Base-by-base conservation (phyloP, 2,329 filamentous ascomycete species). In the Torrubiella hemipterigena region DNA sequence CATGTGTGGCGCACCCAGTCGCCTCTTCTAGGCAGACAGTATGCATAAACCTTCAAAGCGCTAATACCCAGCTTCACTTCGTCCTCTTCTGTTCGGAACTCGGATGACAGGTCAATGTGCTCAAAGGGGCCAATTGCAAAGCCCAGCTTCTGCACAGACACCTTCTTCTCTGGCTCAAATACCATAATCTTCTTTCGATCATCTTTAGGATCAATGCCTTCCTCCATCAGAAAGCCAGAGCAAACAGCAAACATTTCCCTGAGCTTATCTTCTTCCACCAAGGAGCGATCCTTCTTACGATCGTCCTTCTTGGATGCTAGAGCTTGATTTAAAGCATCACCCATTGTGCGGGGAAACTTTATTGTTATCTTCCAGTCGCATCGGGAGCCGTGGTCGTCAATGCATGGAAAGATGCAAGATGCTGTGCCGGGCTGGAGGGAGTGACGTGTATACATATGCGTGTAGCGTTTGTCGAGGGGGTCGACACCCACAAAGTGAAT, bases 121-220 rank as follows among this genome's bases (percentile, higher is more conserved):
- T 96, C 86, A 50, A 98, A 98, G 1, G 93, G 91, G 0, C 93
- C 91, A 34, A 96, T 73, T 3, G 86, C 83, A 52, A 98, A 94
- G 5, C 87, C 89, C 40, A 98, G 77, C 50, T 96, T 89, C 39
- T 87, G 81, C 2, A 89, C 80, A 2, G 86, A 77, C 7, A 91
- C 74, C 30, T 81, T 75, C 38, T 77, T 76, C 37, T 72, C 70
- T 30, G 82, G 79, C 33, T 77, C 74, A 49, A 96, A 98, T 0
- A 80, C 83, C 50, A 91, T 82, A 3, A 84, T 86, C 56, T 93
- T 95, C 50, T 85, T 86, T 16, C 73, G 76, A 32, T 82, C 68
- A 44, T 96, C 82, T 17, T 71, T 69, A 10, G 78, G 72, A 45
- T 94, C 82, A 19, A 79, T 64, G 24, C 78, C 69, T 49, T 96